Percentiles rank a stretch among this genome's conserved stretches.
phyloP scores from a whole-genome alignment of 805 yeast genomes.

The Zygosaccharomyces lentus region DNA sequence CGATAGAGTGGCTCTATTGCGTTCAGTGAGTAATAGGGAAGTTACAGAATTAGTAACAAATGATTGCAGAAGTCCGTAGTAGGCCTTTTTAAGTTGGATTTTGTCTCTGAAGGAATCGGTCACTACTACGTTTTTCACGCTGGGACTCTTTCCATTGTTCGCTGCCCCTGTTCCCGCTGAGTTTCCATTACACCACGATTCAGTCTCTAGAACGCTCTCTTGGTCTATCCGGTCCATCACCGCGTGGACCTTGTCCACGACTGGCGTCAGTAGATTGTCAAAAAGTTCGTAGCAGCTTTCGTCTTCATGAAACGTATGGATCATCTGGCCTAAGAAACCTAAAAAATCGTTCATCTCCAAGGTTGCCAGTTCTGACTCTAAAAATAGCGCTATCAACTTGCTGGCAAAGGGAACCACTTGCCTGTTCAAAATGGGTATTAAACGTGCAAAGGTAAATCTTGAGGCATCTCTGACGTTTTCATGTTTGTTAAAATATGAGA shows the following conservation, averaged over 20 bases:
- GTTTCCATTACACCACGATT: constrained; percentile 9
- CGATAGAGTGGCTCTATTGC: constrained; percentile 58
- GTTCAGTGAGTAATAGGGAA: constrained; percentile 66
- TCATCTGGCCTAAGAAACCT: constrained; percentile 81
- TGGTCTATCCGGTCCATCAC: constrained; percentile 43
- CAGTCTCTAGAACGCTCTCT: constrained; percentile 31
- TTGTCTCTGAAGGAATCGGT: constrained; percentile 67
- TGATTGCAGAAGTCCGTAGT: constrained; percentile 63
- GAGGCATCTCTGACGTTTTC: constrained; percentile 79
- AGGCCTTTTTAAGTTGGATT: constrained; percentile 60
- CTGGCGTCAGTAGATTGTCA: constrained; percentile 69
- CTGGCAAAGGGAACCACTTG: constrained; percentile 52
- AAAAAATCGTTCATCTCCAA: constrained; percentile 76
- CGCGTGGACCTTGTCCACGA: constrained; percentile 57
- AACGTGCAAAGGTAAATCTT: constrained; percentile 80
- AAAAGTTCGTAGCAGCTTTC: constrained; percentile 67
- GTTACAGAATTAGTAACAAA: constrained; percentile 74
- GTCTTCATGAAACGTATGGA: constrained; percentile 68
- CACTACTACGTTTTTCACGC: constrained; percentile 32
- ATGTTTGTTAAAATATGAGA: constrained; percentile 64
- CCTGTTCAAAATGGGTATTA: constrained; percentile 67
- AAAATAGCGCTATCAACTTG: constrained; percentile 63
- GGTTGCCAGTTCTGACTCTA: constrained; percentile 52
- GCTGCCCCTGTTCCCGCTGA: background rate
- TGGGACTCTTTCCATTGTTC: constrained; percentile 8